Percentiles rank a stretch among this genome's conserved stretches.
Conservation (phyloP, 805 yeast genomes). For the Candida boidinii region DNA sequence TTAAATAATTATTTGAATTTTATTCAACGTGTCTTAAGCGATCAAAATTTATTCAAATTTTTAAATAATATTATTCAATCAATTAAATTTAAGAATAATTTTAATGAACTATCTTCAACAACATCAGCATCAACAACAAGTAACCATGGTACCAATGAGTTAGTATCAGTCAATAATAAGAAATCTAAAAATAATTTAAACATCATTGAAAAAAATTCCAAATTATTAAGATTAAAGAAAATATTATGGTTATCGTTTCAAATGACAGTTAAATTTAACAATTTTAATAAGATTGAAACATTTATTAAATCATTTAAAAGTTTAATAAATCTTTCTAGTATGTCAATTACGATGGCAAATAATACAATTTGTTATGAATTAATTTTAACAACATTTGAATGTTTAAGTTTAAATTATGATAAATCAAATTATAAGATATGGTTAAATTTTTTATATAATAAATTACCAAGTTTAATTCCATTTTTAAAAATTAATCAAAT, state of each 20-base stretch:
- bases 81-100: no score
- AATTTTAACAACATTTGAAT: constrained; percentile 17
- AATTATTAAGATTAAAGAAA: constrained; percentile 17
- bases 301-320: constrained; percentile 20
- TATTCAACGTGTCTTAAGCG: no score
- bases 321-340: constrained; percentile 19
- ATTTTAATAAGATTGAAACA: constrained; percentile 13
- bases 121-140: constrained; percentile 7
- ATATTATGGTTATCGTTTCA: constrained; percentile 24
- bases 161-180: no score
- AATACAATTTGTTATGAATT: constrained; percentile 21
- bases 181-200: constrained; percentile 6
- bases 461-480: constrained; percentile 17
- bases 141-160: no score
- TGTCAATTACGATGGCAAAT: constrained; percentile 21
- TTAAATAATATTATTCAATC: no score
- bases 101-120: no score
- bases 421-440: constrained; percentile 16
- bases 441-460: constrained; percentile 17
- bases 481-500: constrained; percentile 21
- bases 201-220: constrained; percentile 9
- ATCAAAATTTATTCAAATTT: no score
- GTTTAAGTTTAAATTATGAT: constrained; percentile 13
- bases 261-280: constrained; percentile 15
- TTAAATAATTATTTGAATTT: no score